Percentiles rank a stretch among this genome's conserved stretches.
Conservation (phyloP, 2,329 filamentous ascomycete genomes). For the Dendryphion nanum region DNA sequence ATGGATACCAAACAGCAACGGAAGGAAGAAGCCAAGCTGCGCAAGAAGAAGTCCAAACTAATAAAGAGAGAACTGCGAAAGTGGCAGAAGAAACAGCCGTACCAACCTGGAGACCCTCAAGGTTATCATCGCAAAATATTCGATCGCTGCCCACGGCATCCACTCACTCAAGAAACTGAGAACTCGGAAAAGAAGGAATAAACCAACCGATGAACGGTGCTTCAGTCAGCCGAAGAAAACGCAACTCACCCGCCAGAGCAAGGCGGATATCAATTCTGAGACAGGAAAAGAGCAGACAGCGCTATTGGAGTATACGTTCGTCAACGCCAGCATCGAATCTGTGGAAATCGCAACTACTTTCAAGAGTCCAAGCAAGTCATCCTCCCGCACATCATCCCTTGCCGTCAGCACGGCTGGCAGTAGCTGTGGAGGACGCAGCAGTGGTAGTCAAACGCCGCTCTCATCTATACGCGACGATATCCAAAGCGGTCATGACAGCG, state of each 20-base stretch:
- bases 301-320: slow-evolving; percentile 9
- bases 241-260: slow-evolving; percentile 6
- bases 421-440: slow-evolving; percentile 4
- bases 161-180: slow-evolving; percentile 9
- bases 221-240: slow-evolving; percentile 4
- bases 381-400: slow-evolving; percentile 6
- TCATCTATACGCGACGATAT: slow-evolving; percentile 5
- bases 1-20: slow-evolving; percentile 2
- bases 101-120: slow-evolving; percentile 8
- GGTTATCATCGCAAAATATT: slow-evolving; percentile 11
- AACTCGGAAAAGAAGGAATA: slow-evolving; percentile 7
- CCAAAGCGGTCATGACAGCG: slow-evolving; percentile 3
- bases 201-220: slow-evolving; percentile 3
- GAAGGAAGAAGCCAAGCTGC: slow-evolving; percentile 5
- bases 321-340: slow-evolving; percentile 11
- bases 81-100: slow-evolving; percentile 11
- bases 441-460: slow-evolving; percentile 5
- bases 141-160: slow-evolving; percentile 6
- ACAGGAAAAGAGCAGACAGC: slow-evolving; percentile 6
- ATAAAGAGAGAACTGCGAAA: slow-evolving; percentile 9
- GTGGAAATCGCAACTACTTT: slow-evolving; percentile 6
- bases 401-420: slow-evolving; percentile 4
- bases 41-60: slow-evolving; percentile 7
- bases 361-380: slow-evolving; percentile 7
- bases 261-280: slow-evolving; percentile 4